Conservation (phyloP, 176 grass and related monocot species). For the Triticum dicoccoides region DNA sequence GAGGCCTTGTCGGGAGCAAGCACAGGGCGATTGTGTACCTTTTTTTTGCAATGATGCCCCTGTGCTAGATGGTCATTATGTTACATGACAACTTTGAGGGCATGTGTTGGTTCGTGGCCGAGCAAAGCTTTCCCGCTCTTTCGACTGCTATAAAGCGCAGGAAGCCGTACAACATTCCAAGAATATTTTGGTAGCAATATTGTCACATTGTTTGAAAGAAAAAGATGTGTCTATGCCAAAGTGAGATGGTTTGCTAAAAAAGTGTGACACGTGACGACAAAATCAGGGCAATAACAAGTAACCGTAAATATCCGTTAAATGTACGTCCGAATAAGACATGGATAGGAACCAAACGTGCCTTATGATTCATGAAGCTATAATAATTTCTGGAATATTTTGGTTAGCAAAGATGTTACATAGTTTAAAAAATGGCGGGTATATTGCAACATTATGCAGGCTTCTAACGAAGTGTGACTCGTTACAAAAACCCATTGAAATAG, state of each 20-base stretch:
- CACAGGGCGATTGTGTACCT: not conserved
- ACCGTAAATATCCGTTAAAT: too few relatives aligned
- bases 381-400: not conserved
- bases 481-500: not conserved
- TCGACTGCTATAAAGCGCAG: not conserved
- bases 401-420: not conserved
- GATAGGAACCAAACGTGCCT: too few relatives aligned
- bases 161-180: not conserved
- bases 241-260: too few relatives aligned
- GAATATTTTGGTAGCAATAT: too few relatives aligned
- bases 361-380: too few relatives aligned
- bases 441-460: not conserved
- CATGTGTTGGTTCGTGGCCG: not conserved
- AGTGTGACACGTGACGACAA: too few relatives aligned
- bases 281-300: too few relatives aligned
- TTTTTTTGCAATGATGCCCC: too few relatives aligned
- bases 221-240: too few relatives aligned
- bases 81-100: not conserved
- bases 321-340: too few relatives aligned
- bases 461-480: not conserved
- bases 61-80: not conserved
- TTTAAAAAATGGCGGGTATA: not conserved
- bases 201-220: too few relatives aligned
- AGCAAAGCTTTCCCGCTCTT: not conserved
- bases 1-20: not conserved